Conservation (phyloP, 2,329 filamentous ascomycete species). For the Orbilia oligospora region DNA sequence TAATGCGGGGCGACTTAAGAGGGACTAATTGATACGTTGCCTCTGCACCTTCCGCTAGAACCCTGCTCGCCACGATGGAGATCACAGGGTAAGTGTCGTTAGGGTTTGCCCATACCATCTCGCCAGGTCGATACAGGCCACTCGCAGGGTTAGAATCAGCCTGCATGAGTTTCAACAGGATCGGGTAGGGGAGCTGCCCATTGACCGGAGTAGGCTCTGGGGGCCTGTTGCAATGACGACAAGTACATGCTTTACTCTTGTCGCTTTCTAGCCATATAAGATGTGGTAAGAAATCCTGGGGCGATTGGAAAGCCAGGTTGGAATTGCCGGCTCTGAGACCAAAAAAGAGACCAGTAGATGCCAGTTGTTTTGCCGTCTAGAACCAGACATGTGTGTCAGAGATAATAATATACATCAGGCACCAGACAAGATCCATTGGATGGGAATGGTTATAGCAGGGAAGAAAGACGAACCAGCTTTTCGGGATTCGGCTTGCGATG, state of each 20-base stretch:
- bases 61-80: constrained; percentile 50
- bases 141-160: constrained; percentile 44
- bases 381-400: neutral
- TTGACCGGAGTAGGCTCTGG: constrained; percentile 18
- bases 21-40: constrained; percentile 52
- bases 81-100: constrained; percentile 57
- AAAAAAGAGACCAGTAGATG: constrained; percentile 49
- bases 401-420: neutral
- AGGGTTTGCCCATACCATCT: constrained; percentile 60
- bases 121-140: constrained; percentile 53
- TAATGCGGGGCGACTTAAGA: constrained; percentile 55
- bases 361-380: constrained; percentile 52
- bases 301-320: constrained; percentile 48
- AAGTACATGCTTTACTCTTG: constrained; percentile 45
- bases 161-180: constrained; percentile 48
- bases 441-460: neutral
- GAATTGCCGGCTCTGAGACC: constrained; percentile 42
- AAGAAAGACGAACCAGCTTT: constrained; percentile 29
- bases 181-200: constrained; percentile 34
- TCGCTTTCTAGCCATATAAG: constrained; percentile 50
- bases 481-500: constrained; percentile 36
- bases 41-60: constrained; percentile 36
- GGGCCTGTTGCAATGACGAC: constrained; percentile 42
- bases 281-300: constrained; percentile 54
- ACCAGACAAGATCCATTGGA: neutral